phyloP scores from a whole-genome alignment of 768 basidiomycete genomes.

The Tephrocybe rancida region DNA sequence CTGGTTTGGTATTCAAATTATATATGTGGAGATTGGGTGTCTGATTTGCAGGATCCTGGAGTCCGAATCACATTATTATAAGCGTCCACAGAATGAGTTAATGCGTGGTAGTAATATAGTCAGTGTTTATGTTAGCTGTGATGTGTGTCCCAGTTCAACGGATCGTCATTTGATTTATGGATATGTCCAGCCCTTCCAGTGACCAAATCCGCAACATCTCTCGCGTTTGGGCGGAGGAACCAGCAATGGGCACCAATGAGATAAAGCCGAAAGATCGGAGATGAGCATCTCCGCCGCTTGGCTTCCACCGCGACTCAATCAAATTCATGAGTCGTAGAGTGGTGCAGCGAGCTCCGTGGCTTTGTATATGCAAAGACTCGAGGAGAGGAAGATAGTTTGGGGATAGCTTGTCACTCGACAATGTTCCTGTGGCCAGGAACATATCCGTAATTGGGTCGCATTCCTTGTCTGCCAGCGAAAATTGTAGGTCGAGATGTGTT shows the following conservation, averaged over 20 bases:
- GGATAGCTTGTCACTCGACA: neutral
- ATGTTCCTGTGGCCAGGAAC: conserved; percentile 27
- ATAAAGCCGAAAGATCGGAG: conserved; percentile 30
- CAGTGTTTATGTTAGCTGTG: too few relatives aligned
- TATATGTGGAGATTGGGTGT: too few relatives aligned
- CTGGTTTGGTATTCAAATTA: too few relatives aligned
- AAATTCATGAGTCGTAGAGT: conserved; percentile 27
- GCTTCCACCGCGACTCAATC: conserved; percentile 33
- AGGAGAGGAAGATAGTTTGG: conserved; percentile 26
- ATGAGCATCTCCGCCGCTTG: conserved; percentile 4
- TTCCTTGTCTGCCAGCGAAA: conserved; percentile 31
- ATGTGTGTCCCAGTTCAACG: too few relatives aligned
- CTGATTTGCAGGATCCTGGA: too few relatives aligned
- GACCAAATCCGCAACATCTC: conserved; percentile 22
- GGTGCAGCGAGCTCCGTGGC: conserved; percentile 34
- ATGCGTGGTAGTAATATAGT: too few relatives aligned
- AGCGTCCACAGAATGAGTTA: too few relatives aligned
- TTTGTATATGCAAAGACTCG: conserved; percentile 30
- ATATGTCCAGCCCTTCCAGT: conserved; percentile 27
- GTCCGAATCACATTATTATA: too few relatives aligned
- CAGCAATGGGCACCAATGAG: conserved; percentile 28
- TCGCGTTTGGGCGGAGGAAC: conserved; percentile 21
- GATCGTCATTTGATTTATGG: conserved; percentile 3
- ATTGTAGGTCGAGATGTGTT: conserved; percentile 33
- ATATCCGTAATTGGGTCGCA: conserved; percentile 39